Evolutionary conservation across 2,329 filamentous ascomycete species (phyloP).

Genomic region (Coleophoma eucalyptorum): DNA sequence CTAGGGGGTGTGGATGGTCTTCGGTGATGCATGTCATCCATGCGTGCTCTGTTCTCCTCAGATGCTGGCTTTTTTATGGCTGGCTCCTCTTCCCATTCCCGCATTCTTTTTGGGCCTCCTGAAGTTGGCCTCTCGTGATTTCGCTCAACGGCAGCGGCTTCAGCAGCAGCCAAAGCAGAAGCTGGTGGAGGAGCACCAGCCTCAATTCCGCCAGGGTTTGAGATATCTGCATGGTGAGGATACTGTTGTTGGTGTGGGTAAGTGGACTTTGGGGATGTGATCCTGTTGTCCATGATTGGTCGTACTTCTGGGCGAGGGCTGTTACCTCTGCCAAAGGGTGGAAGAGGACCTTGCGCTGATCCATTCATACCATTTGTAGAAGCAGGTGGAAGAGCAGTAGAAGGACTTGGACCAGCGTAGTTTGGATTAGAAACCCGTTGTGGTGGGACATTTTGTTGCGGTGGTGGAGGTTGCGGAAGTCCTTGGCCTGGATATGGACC

Average conservation of each 20-base stretch:
- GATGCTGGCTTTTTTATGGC: conserved; percentile 80
- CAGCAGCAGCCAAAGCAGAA: conserved; percentile 62
- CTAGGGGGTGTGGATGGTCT: conserved; percentile 72
- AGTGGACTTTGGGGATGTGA: conserved; percentile 85
- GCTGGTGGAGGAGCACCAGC: conserved; percentile 65
- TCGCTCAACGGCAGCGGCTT: conserved; percentile 60
- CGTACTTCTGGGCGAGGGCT: conserved; percentile 84
- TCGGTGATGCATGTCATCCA: conserved; percentile 80
- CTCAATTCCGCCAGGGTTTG: conserved; percentile 31
- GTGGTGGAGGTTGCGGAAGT: conserved; percentile 46
- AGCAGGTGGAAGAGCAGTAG: conserved; percentile 34
- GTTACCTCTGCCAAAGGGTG: conserved; percentile 69
- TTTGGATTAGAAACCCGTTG: conserved; percentile 58
- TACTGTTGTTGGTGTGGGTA: conserved; percentile 82
- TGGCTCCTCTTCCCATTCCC: conserved; percentile 86
- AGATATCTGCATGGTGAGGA: conserved; percentile 64
- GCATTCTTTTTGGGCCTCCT: conserved; percentile 75
- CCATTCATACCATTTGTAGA: conserved; percentile 34
- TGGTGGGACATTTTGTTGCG: conserved; percentile 34
- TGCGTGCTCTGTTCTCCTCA: conserved; percentile 80
- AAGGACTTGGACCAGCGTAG: conserved; percentile 45
- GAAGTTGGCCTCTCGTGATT: conserved; percentile 75
- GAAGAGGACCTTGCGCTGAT: conserved; percentile 37
- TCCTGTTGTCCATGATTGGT: conserved; percentile 76
- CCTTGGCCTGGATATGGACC: conserved; percentile 24